Evolutionary conservation across 306 rosid species (phyloP).

Genomic region (Acacia melanoxylon): DNA sequence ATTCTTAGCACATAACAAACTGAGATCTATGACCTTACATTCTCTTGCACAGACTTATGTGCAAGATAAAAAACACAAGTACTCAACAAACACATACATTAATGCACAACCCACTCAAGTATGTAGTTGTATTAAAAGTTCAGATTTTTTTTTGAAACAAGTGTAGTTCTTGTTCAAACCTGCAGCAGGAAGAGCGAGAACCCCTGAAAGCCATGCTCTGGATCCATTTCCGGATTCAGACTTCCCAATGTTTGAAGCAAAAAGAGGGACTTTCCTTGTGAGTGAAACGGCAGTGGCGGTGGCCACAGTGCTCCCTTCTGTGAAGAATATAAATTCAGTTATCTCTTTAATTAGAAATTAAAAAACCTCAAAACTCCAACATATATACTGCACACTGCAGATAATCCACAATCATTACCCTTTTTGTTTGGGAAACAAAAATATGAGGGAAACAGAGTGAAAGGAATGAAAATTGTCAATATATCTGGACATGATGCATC

Average conservation of each 20-base stretch:
- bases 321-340: constrained; percentile 5
- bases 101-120: not conserved
- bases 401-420: not conserved
- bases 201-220: constrained; percentile 70
- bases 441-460: not conserved
- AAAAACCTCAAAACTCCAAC: constrained; percentile 12
- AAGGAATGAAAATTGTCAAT: not conserved
- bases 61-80: not conserved
- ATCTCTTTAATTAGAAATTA: not conserved
- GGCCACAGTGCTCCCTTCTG: constrained; percentile 75
- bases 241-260: constrained; percentile 50
- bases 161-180: constrained; percentile 40
- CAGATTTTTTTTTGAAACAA: not conserved
- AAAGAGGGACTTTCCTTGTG: constrained; percentile 41
- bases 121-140: not conserved
- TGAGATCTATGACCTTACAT: not conserved
- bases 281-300: constrained; percentile 64
- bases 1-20: constrained; percentile 18
- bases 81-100: not conserved
- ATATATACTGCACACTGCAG: not conserved
- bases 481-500: not conserved
- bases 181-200: constrained; percentile 78
- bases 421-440: not conserved
- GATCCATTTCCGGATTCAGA: constrained; percentile 51
- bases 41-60: not conserved